Percentiles rank a stretch among this genome's conserved stretches.
Conservation (phyloP, 73 alveolate genomes). For the Halteria grandinella region DNA sequence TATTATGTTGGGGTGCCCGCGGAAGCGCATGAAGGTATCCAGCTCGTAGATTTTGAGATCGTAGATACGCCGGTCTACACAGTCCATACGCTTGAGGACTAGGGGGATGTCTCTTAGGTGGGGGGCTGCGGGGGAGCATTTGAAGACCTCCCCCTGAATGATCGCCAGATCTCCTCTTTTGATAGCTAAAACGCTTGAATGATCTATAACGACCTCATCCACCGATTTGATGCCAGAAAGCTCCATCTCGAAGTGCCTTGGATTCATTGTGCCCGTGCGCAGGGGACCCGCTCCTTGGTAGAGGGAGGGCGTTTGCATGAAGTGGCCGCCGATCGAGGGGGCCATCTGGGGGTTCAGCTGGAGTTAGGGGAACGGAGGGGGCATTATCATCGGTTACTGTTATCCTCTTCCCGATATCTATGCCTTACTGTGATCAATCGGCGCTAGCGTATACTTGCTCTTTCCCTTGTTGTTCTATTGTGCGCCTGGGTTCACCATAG, state of each 20-base stretch:
- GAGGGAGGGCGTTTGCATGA: too few relatives aligned
- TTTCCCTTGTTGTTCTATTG: conserved; percentile 12
- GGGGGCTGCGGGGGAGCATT: conserved; percentile 62
- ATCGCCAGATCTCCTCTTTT: conserved; percentile 77
- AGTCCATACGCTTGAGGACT: conserved; percentile 66
- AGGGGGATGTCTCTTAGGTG: conserved; percentile 52
- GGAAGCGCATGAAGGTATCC: conserved; percentile 69
- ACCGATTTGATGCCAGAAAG: conserved; percentile 34
- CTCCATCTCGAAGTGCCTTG: conserved; percentile 59
- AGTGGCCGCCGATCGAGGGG: too few relatives aligned
- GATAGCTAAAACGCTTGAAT: conserved; percentile 62
- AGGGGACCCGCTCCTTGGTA: too few relatives aligned
- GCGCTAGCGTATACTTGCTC: conserved; percentile 48
- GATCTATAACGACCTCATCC: conserved; percentile 58
- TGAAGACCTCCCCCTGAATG: conserved; percentile 71
- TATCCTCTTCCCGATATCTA: too few relatives aligned
- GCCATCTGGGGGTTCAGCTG: too few relatives aligned
- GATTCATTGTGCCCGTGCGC: too few relatives aligned
- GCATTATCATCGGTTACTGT: too few relatives aligned
- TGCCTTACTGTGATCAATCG: conserved; percentile 37
- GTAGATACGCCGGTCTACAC: conserved; percentile 67
- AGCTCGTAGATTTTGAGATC: conserved; percentile 64
- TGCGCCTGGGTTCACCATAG: neutral
- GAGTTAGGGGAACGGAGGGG: too few relatives aligned
- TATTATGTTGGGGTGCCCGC: conserved; percentile 66